Evolutionary conservation across 2,329 filamentous ascomycete species (phyloP), one percentile per base, ranked within the genome.

Genomic region (Phaeosphaeriaceae sp.): DNA sequence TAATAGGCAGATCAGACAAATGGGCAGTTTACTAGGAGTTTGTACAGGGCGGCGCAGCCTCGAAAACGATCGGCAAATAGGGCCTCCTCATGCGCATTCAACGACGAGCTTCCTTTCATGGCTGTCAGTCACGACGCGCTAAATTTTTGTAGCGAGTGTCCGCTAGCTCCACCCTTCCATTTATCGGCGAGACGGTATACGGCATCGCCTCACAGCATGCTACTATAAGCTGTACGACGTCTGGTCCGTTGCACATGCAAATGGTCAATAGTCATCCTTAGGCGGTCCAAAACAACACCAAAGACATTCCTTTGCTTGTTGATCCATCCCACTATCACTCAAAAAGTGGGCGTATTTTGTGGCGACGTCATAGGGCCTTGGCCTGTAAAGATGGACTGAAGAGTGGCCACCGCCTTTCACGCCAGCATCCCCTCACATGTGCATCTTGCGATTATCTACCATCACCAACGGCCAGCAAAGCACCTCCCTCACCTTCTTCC

Each of bases 61-160:
- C 40, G 36, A 35, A 38, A 51, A 28, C 28, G 49, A 52, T 52
- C 41, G 41, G 36, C 49, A 38, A 18, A 17, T 15, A 35, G 11
- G 16, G 18, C 35, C 37, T 45, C 45, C 35, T 16, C 26, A 29
- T 39, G 18, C 16, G 26, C 16, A 29, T 41, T 36, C 40, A 45
- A 47, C 33, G 26, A 18, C 40, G 40, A 35, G 34, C 21, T 28
- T 44, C 49, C 38, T 20, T 48, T 37, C 43, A 48, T 35, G 32
- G 39, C 18, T 52, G 49, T 52, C 49, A 52, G 40, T 41, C 23
- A 33, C n/a, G 35, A 30, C 26, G 43, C 48, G n/a, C n/a, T n/a
- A 47, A 51, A 23, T 4, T 26, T 7, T 38, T 23, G 39, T 34
- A 43, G 32, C 42, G 37, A 41, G 47, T 41, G 28, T 11, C 17